These are phyloP conservation scores for Venturia carpophila DNA, from an alignment of 2,329 filamentous ascomycete genomes.

Conservation along the genomic window DNA sequence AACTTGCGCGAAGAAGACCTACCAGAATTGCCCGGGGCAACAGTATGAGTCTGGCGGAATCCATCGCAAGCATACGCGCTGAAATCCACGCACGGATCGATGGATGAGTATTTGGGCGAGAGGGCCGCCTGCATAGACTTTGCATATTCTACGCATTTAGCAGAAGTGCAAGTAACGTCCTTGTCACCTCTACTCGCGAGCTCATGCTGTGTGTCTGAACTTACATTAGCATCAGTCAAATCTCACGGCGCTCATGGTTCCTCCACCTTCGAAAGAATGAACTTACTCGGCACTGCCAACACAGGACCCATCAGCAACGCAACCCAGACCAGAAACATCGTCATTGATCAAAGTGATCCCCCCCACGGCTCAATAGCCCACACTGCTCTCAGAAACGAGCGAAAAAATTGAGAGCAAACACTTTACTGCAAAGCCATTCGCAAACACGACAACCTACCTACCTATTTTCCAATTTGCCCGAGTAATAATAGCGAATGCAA, in stretches of 20 bases:
- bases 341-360: neutral
- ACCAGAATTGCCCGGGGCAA: neutral
- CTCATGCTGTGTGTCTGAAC: neutral
- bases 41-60: constrained; percentile 7
- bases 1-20: neutral
- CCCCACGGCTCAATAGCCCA: neutral
- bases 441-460: neutral
- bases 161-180: neutral
- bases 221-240: neutral
- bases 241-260: neutral
- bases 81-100: constrained; percentile 64
- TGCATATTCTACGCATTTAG: neutral
- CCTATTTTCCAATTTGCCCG: neutral
- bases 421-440: neutral
- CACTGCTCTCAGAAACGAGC: neutral
- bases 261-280: neutral
- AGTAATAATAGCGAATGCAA: neutral
- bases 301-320: neutral
- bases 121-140: constrained; percentile 52
- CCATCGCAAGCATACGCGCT: constrained; percentile 55
- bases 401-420: too few species aligned
- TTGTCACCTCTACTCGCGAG: neutral
- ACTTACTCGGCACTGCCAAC: neutral
- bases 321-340: neutral
- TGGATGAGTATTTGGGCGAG: constrained; percentile 51